Evolutionary conservation across 1,284 basidiomycete genomes (phyloP), one percentile per base, ranked within the genome.

Genomic region (Peniophora sp.): DNA sequence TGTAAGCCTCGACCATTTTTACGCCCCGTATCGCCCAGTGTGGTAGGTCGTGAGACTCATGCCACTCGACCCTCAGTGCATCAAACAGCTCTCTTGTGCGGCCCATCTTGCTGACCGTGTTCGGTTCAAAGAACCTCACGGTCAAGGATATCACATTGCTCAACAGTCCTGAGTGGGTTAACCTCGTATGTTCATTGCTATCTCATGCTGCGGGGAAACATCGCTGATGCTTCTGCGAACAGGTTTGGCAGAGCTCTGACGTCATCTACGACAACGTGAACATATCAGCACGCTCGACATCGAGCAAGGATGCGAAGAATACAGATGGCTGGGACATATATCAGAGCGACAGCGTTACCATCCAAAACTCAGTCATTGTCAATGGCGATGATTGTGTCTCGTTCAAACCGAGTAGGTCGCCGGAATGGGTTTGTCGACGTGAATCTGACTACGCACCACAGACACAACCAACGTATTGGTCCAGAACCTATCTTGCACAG

Each of bases 261-360:
- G 64, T 80, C 24, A 62, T 69, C 2, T 79, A 70, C 58, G 67
- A 68, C 57, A 72, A 74, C 51, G 58, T 66, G 47, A 60, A 54
- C 34, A 62, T 66, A 51, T 58, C 58, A 14, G 59, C 63, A 2
- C 64, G 62, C 10, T 77, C 77, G 2, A 78, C 71, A 5, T 76
- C 73, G 3, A 66, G 64, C 12, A 66, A 75, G 52, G 55, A 52
- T 0, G 68, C 75, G 3, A 63, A 66, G 41, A 83, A 84, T 57
- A 81, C 79, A 5, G 81, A 83, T 56, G 81, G 81, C 3, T 83
- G 79, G 79, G 76, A 85, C 58, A 75, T 78, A 18, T 83, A 82
- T 63, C 72, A 78, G 22, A 64, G 63, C 55, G 60, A 64, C 55
- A 60, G 58, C 49, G 63, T 67, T 24, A 54, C 59, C 14, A 62